phyloP scores from a whole-genome alignment of 208 protist species.

The Leishmania mexicana region DNA sequence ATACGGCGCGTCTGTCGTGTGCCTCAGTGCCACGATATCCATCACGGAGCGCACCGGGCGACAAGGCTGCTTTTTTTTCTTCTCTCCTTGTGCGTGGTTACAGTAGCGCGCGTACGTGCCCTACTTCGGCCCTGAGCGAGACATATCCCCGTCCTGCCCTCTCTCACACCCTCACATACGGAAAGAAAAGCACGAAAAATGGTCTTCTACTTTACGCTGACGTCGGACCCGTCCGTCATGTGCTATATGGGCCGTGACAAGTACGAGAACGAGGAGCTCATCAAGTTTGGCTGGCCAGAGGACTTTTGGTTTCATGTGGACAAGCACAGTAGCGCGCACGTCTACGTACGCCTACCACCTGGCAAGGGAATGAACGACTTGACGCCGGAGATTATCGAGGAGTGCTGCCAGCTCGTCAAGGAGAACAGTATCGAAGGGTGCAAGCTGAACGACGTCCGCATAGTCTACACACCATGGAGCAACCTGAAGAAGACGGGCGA shows the following conservation, averaged over 20 bases:
- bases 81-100: neutral
- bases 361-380: slow-evolving; percentile 94
- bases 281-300: slow-evolving; percentile 96
- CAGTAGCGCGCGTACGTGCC: neutral
- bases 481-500: slow-evolving; percentile 97
- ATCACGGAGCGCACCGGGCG: neutral
- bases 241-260: slow-evolving; percentile 99
- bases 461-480: slow-evolving; percentile 97
- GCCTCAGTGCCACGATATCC: neutral
- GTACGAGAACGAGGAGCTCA: slow-evolving; percentile 99
- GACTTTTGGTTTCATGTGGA: slow-evolving; percentile 99
- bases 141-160: neutral
- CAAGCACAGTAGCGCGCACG: slow-evolving; percentile 96
- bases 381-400: slow-evolving; percentile 93
- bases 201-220: slow-evolving; percentile 94
- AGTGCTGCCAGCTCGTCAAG: slow-evolving; percentile 97
- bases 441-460: slow-evolving; percentile 89
- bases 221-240: slow-evolving; percentile 86
- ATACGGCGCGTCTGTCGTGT: neutral
- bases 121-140: neutral
- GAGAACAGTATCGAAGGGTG: slow-evolving; percentile 97
- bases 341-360: slow-evolving; percentile 96
- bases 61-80: neutral
- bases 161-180: neutral
- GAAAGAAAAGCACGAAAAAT: slow-evolving; percentile 37